Base-by-base conservation (phyloP, 768 basidiomycete genomes). In the Pholiota microspora region DNA sequence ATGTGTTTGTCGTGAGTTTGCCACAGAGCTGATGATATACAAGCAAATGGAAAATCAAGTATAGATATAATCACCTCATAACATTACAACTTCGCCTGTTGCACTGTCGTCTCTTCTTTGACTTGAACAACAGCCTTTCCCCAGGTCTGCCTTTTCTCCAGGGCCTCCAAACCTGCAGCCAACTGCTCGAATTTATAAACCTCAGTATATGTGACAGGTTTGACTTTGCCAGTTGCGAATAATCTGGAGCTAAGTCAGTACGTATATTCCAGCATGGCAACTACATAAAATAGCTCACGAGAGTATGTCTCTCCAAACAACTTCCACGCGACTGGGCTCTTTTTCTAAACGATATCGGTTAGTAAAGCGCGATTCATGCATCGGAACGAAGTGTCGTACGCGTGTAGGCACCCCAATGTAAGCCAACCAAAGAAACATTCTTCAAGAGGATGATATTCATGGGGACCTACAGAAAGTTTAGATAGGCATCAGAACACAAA, bases 81-180 rank as follows among this genome's bases (percentile, higher is more conserved):
- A 16, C 4, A 42, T 64, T 49, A 80, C 36, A 85, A 67, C 63
- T 77, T 86, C 3, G 81, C 71, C 49, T 59, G 73, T 51, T 62
- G 62, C 0, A 34, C 60, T 23, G 47, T 50, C 2, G 63, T 64
- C 9, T 86, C 83, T 24, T 83, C 78, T 49, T 75, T 78, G 45
- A 98, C 68, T 47, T 74, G 77, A 7, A 92, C 80, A 23, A 95
- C 75, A 0, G 78, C 89, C 66, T 98, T 98, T 0, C 96, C 96
- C 92, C 94, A 98, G 4, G 94, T 95, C 71, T 91, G 82, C 58
- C 96, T 76, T 44, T 75, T 76, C 64, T 94, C 94, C 16, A 98
- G 71, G 23, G 90, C 93, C 12, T 64, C 66, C 47, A 98, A 71
- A 1, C 88, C 96, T 1, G 86, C 82, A 2, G 78, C 70, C 2